phyloP scores from a whole-genome alignment of 208 protist species.

The Acanthamoeba triangularis region DNA sequence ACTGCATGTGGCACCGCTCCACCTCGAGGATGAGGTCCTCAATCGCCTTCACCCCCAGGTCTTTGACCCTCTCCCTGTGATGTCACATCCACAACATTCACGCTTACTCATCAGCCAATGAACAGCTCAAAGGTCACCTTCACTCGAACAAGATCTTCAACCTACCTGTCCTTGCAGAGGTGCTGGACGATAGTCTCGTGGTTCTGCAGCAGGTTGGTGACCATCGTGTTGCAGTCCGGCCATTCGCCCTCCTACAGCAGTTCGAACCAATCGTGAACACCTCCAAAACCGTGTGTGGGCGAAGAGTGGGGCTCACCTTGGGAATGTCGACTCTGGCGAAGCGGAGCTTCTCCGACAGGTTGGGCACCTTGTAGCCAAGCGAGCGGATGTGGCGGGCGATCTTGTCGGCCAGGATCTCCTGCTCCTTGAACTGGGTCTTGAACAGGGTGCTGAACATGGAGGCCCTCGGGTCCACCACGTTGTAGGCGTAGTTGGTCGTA shows the following conservation, averaged over 20 bases:
- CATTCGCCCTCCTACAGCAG: neutral
- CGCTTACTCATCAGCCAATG: neutral
- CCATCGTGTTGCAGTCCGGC: conserved; percentile 3
- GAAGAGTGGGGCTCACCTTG: neutral
- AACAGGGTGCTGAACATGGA: neutral
- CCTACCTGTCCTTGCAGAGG: conserved; percentile 29
- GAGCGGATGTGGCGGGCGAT: neutral
- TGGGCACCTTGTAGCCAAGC: conserved; percentile 38
- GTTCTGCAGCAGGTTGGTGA: neutral
- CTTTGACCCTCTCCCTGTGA: neutral
- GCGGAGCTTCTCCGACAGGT: neutral
- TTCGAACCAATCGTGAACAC: neutral
- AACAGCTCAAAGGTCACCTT: no score
- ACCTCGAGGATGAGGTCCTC: conserved; percentile 22
- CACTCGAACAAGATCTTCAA: neutral
- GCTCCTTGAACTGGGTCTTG: neutral
- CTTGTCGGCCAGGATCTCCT: neutral
- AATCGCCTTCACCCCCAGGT: neutral
- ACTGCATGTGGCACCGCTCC: conserved; percentile 65
- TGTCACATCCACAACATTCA: no score
- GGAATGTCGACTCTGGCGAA: neutral
- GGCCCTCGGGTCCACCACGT: neutral
- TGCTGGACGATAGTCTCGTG: neutral
- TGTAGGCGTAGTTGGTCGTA: neutral
- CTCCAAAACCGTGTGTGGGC: no score